Base-by-base conservation (phyloP, 2,329 filamentous ascomycete genomes). In the Claviceps sp. region DNA sequence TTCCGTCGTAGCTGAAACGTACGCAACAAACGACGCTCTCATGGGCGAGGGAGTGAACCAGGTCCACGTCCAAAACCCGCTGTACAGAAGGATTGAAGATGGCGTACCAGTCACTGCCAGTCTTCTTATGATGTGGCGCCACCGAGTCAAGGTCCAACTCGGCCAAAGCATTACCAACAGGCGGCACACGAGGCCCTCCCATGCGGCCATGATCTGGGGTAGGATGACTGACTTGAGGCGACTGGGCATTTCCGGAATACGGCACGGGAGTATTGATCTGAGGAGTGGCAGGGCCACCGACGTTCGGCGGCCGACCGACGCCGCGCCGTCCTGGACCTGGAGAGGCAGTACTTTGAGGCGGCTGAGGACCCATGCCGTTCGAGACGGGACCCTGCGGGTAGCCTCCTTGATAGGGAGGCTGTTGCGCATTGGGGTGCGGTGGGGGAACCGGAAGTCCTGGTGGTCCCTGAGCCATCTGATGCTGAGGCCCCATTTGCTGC, bases 11-110 rank as follows among this genome's bases (percentile, higher is more conserved):
- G 66, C 91, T 97, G 75, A 98, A 98, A 54, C 93, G 81, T 38
- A 98, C 93, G 66, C 93, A 98, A 77, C 93, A 98, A 1, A 98
- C 93, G 3, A 98, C 93, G 61, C 91, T 97, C 65, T 95, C 88
- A 64, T 98, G 93, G 55, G 82, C 81, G 50, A 98, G 78, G 52
- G 89, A 95, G 71, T 97, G 93, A 47, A 96, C 85, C 41, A 98
- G 77, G 58, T 96, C 89, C 51, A 98, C 89, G 64, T 98, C 93
- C 50, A 98, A 75, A 50, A 89, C 82, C 54, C 93, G 88, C 56
- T 87, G 88, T 40, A 96, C 86, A 53, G 85, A 81, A 45, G 91
- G 89, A 70, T 98, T 96, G 77, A 96, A 98, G 58, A 97, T 87
- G 45, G 88, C 91, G 65, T 94, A 95, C 93, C 93, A 98, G 66